Evolutionary conservation across 768 basidiomycete species (phyloP).

Genomic region (Pleurotus giganteus): DNA sequence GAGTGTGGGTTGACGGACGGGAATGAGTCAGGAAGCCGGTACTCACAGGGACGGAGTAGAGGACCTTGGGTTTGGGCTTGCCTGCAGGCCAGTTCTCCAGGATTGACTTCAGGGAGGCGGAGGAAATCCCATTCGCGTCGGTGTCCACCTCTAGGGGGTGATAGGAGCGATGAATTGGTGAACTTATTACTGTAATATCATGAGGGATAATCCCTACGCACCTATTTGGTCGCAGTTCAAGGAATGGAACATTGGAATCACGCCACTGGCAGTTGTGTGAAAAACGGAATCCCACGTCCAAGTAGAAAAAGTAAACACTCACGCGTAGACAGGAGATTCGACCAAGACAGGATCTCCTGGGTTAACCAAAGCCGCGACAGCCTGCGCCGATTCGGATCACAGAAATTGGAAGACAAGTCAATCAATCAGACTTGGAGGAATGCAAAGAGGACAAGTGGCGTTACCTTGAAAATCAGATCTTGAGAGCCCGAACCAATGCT

Average conservation of each 20-base stretch:
- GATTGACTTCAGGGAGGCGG: constrained; percentile 55
- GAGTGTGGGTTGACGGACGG: background rate
- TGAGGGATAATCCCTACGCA: constrained; percentile 21
- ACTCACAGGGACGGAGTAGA: constrained; percentile 80
- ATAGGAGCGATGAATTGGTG: background rate
- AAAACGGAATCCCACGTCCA: background rate
- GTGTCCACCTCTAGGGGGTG: constrained; percentile 64
- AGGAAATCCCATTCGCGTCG: constrained; percentile 68
- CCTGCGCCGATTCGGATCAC: constrained; percentile 37
- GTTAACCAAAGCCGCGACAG: constrained; percentile 67
- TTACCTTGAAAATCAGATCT: constrained; percentile 85
- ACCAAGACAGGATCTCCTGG: constrained; percentile 80
- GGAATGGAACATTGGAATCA: constrained; percentile 60
- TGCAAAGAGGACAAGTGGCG: background rate
- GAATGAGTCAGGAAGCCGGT: constrained; percentile 11
- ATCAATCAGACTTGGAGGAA: background rate
- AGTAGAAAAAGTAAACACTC: constrained; percentile 19
- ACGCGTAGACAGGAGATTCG: constrained; percentile 82
- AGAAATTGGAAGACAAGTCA: background rate
- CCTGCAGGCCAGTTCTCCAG: constrained; percentile 73
- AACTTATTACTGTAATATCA: background rate
- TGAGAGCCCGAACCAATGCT: constrained; percentile 85
- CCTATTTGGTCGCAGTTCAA: constrained; percentile 60
- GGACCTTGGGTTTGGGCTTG: constrained; percentile 70
- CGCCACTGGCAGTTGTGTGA: constrained; percentile 43